These are phyloP conservation scores for Crithidia acanthocephali DNA, from an alignment of 208 protist species.

Conservation along the genomic window DNA sequence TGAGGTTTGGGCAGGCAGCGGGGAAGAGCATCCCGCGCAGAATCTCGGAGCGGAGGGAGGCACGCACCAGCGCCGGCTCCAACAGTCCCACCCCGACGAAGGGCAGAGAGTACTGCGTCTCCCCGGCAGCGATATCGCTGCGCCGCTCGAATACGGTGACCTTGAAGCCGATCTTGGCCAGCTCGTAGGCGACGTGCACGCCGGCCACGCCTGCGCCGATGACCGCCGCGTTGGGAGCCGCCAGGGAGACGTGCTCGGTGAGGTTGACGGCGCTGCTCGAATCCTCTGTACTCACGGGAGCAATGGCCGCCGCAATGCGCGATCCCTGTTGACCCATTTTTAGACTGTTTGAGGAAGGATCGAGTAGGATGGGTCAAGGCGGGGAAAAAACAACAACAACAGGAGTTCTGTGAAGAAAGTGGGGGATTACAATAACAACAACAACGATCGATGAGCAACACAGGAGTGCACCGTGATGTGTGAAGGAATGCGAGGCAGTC, in stretches of 20 bases:
- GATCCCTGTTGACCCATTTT: slow-evolving; percentile 29
- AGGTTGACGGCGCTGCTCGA: slow-evolving; percentile 14
- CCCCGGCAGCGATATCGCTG: slow-evolving; percentile 43
- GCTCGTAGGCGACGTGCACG: slow-evolving; percentile 87
- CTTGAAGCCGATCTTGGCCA: slow-evolving; percentile 77
- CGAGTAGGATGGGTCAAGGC: too few relatives aligned
- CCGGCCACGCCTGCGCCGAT: slow-evolving; percentile 85
- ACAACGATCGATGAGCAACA: too few relatives aligned
- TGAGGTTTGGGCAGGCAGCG: slow-evolving; percentile 51
- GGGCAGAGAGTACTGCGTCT: slow-evolving; percentile 65
- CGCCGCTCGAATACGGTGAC: slow-evolving; percentile 84
- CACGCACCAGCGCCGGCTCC: slow-evolving; percentile 51
- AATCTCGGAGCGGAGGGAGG: slow-evolving; percentile 44
- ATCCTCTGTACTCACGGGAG: neutral
- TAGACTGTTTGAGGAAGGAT: neutral
- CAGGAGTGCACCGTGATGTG: too few relatives aligned
- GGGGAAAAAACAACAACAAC: neutral
- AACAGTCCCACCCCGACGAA: slow-evolving; percentile 83
- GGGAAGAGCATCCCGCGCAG: slow-evolving; percentile 50
- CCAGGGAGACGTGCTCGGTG: slow-evolving; percentile 48
- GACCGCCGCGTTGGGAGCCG: slow-evolving; percentile 67
- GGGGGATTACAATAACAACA: too few relatives aligned
- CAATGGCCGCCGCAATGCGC: slow-evolving; percentile 1
- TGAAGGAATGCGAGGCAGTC: too few relatives aligned
- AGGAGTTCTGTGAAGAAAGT: too few relatives aligned